Conservation (phyloP, 148 eudicot species). For the Cornus kousa region DNA sequence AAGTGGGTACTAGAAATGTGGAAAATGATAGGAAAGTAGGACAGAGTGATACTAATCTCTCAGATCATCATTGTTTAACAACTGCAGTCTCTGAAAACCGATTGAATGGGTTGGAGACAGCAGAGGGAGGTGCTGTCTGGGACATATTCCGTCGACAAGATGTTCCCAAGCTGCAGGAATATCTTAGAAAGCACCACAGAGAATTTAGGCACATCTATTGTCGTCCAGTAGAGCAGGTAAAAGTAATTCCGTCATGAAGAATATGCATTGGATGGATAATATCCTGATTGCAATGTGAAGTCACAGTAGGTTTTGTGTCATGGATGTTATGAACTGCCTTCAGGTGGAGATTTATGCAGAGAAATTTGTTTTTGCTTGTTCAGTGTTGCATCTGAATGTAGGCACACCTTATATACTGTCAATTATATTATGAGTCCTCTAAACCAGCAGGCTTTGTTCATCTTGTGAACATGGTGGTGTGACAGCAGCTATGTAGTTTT, state of each 20-base stretch:
- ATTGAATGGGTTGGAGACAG: conserved; percentile 15
- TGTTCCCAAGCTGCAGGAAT: conserved; percentile 63
- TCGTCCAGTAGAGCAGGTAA: conserved; percentile 46
- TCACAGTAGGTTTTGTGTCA: not conserved
- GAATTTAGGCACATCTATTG: conserved; percentile 65
- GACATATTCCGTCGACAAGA: conserved; percentile 73
- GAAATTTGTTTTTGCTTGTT: too few relatives aligned
- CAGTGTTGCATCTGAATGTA: too few relatives aligned
- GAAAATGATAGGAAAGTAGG: not conserved
- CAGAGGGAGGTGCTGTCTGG: conserved; percentile 68
- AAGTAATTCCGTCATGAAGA: not conserved
- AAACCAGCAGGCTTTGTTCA: too few relatives aligned
- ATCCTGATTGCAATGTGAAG: not conserved
- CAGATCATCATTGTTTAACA: not conserved
- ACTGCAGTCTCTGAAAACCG: not conserved
- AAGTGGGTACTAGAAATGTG: conserved; percentile 5
- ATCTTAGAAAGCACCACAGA: conserved; percentile 48
- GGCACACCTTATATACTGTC: too few relatives aligned
- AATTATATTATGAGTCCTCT: too few relatives aligned
- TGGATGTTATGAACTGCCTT: too few relatives aligned
- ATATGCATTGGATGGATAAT: not conserved
- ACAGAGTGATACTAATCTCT: conserved; percentile 2
- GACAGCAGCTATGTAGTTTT: too few relatives aligned
- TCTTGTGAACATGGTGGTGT: too few relatives aligned
- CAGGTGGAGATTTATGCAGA: too few relatives aligned